Evolutionary conservation across 352 stramenopile species (phyloP), one percentile per base, ranked within the genome.

Genomic region (Globisporangium recalcitrans): DNA sequence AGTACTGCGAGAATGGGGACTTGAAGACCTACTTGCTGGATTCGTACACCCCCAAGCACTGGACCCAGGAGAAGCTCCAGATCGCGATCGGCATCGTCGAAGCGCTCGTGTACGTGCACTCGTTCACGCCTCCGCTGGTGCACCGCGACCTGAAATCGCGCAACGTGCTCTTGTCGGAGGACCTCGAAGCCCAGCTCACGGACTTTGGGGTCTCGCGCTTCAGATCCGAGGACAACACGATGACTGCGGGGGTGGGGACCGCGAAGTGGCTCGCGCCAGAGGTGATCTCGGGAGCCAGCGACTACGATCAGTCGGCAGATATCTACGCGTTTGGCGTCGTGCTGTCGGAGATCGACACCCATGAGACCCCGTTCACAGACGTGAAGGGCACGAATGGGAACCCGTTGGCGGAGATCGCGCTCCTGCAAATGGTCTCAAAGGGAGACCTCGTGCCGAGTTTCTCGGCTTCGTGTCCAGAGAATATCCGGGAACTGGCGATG

Each of bases 21-120:
- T 34, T 90, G 1, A 65, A 74, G 9, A 71, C 70, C 3, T 76
- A 78, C 21, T 61, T 90, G 3, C 38, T 72, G 26, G 51, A 60
- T 0, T 48, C 51, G n/a, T 60, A 61, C 4, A 62, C 64, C 19
- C 34, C 59, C 3, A 44, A 47, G 36, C 38, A 71, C 29, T 89
- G 77, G 80, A 72, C 66, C 31, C 31, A 63, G 1, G 66, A 76
- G 49, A 86, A 88, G 49, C 40, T 87, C 16, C 70, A 83, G 42
- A 60, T 90, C 6, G 78, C 75, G 6, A 71, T 85, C 1, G 72
- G 81, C 47, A 61, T 88, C 8, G 72, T 73, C 22, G 78, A 90
- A 47, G 81, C 77, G 14, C 67, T 90, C 8, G 73, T 84, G 40
- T 90, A 87, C 61, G 69, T 85, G n/a, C 78, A 90, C 64, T 86